These are phyloP conservation scores for Leccinum pellstonianum DNA, from an alignment of 768 basidiomycete genomes.

Conservation along the genomic window DNA sequence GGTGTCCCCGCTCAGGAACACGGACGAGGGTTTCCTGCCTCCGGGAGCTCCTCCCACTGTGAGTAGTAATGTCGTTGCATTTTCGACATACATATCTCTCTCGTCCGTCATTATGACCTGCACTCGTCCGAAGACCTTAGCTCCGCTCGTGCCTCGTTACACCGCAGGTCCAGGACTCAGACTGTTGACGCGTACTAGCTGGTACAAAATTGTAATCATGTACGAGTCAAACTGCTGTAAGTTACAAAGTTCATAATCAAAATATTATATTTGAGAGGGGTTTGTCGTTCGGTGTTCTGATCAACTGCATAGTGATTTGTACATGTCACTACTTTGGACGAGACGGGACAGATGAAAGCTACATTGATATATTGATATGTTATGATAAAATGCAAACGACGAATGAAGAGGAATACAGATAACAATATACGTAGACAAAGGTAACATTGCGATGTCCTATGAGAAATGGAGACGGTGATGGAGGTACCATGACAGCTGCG, in stretches of 20 bases:
- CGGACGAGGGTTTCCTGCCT: slow-evolving; percentile 3
- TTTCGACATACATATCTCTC: too few species aligned
- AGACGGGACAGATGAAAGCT: too few species aligned
- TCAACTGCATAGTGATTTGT: not conserved
- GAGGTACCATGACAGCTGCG: slow-evolving; percentile 28
- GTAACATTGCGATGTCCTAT: slow-evolving; percentile 7
- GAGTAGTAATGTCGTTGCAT: too few species aligned
- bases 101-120: too few species aligned
- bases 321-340: not conserved
- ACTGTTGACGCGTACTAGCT: too few species aligned
- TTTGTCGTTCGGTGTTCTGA: not conserved
- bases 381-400: not conserved
- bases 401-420: slow-evolving; percentile 5
- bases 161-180: not conserved
- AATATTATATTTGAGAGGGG: too few species aligned
- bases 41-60: not conserved
- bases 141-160: too few species aligned
- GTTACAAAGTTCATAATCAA: too few species aligned
- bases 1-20: slow-evolving; percentile 9
- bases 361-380: not conserved
- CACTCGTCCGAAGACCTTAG: too few species aligned
- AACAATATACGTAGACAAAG: slow-evolving; percentile 6
- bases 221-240: too few species aligned
- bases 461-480: slow-evolving; percentile 27
- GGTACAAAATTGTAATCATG: too few species aligned